Conservation (phyloP, 2,329 filamentous ascomycete genomes). For the Aureobasidium musti region DNA sequence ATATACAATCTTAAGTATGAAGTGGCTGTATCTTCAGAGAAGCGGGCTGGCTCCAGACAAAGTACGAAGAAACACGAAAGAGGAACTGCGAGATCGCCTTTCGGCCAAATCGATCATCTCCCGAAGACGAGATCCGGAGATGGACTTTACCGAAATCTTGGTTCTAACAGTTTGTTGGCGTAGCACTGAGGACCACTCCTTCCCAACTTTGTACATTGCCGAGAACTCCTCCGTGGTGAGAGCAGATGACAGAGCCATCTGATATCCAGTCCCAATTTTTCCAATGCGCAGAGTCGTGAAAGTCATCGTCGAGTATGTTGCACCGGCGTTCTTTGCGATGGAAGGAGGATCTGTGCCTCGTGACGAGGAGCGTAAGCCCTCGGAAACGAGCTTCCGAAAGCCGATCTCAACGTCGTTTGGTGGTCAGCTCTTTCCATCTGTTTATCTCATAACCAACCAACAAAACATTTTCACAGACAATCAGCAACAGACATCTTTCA, state of each 20-base stretch:
- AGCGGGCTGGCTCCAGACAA: background rate
- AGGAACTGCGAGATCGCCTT: constrained; percentile 17
- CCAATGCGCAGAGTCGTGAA: background rate
- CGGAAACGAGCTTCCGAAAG: background rate
- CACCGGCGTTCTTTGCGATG: background rate
- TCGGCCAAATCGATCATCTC: background rate
- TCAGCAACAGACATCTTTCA: background rate
- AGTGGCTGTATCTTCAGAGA: background rate
- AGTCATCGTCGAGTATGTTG: background rate
- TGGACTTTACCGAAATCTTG: background rate
- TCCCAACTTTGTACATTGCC: background rate
- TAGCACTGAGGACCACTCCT: background rate
- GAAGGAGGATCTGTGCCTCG: background rate
- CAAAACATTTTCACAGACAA: background rate
- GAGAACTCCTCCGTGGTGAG: background rate
- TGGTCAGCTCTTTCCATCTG: background rate
- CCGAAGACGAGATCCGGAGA: background rate
- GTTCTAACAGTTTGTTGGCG: background rate
- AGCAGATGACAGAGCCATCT: background rate
- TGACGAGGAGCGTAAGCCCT: background rate
- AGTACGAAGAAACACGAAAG: background rate
- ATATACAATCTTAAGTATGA: background rate
- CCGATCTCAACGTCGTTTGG: background rate
- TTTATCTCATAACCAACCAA: background rate
- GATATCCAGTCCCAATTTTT: background rate